Evolutionary conservation across 495 filamentous ascomycete genomes (phyloP), one percentile per base, ranked within the genome.

Genomic region (Annulohypoxylon nitens): DNA sequence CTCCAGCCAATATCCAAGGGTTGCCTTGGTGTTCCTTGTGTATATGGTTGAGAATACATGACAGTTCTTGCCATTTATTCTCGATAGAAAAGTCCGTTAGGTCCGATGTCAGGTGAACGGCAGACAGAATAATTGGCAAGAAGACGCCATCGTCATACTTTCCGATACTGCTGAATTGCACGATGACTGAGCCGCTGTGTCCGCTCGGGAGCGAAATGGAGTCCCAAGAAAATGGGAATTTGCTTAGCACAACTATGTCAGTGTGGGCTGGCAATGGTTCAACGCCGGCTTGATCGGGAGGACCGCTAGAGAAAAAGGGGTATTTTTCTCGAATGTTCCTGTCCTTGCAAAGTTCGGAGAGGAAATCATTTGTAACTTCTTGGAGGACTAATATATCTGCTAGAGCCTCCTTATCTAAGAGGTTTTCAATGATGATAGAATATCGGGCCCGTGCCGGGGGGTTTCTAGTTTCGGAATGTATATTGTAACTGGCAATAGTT

Each of bases 351-450:
- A 90, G 76, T 57, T 80, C 80, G 8, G 81, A 81, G 6, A 90
- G 81, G 63, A 89, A 89, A 26, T 83, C 80, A 65, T 90, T 86
- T 0, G 88, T 87, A 23, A 90, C 86, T 76, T 89, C 88, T 75
- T 90, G 82, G 7, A 90, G 79, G 18, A 87, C 78, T n/a, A 90
- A 67, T 14, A 88, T 75, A 70, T 87, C 83, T 11, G 85, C 79
- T 1, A 67, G 48, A 26, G 81, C 80, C 4, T 65, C 26, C 0
- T 71, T 16, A 6, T 82, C 72, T 51, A 88, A 69, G 47, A 88
- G 76, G 67, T 82, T 83, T 14, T 79, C 63, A 37, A 87, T 50
- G 18, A 89, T 69, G 16, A 86, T 78, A 5, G 86, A 81, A 75
- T 88, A 84, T 45, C 88, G 83, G 20, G 80, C 76, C 14, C 76